Percentiles rank a stretch among this genome's conserved stretches.
Evolutionary conservation across 805 yeast genomes (phyloP).

Genomic region (Saccharomyces kudriavzevii): DNA sequence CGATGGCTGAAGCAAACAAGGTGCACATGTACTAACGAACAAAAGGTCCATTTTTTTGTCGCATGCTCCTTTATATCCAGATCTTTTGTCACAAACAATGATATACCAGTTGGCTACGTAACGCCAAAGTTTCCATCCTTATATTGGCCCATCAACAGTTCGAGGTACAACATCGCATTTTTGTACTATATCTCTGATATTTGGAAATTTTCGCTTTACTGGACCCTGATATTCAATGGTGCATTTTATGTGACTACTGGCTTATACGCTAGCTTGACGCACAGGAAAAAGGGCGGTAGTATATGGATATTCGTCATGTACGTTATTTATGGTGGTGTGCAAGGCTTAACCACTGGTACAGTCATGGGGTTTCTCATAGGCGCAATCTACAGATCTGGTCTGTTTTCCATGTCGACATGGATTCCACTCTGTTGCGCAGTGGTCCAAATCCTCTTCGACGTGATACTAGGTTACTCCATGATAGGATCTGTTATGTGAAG

Average conservation of each 20-base stretch:
- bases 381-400: slow-evolving; percentile 71
- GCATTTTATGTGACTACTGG: slow-evolving; percentile 63
- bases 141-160: slow-evolving; percentile 52
- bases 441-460: slow-evolving; percentile 56
- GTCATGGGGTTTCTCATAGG: slow-evolving; percentile 67
- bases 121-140: slow-evolving; percentile 78
- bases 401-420: slow-evolving; percentile 90
- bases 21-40: background rate
- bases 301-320: slow-evolving; percentile 41
- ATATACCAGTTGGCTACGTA: slow-evolving; percentile 72
- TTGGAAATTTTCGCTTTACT: slow-evolving; percentile 73
- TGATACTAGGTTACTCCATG: slow-evolving; percentile 39
- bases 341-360: slow-evolving; percentile 67
- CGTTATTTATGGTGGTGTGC: slow-evolving; percentile 46
- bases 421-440: slow-evolving; percentile 79
- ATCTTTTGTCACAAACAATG: slow-evolving; percentile 38
- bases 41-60: background rate
- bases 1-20: background rate
- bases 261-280: slow-evolving; percentile 45
- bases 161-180: slow-evolving; percentile 37
- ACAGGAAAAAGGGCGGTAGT: slow-evolving; percentile 35
- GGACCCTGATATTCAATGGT: slow-evolving; percentile 67
- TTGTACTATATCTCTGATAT: slow-evolving; percentile 66
- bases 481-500: slow-evolving; percentile 16
- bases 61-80: slow-evolving; percentile 7